phyloP scores from a whole-genome alignment of 2,329 filamentous ascomycete genomes.

The Xylariales sp. region DNA sequence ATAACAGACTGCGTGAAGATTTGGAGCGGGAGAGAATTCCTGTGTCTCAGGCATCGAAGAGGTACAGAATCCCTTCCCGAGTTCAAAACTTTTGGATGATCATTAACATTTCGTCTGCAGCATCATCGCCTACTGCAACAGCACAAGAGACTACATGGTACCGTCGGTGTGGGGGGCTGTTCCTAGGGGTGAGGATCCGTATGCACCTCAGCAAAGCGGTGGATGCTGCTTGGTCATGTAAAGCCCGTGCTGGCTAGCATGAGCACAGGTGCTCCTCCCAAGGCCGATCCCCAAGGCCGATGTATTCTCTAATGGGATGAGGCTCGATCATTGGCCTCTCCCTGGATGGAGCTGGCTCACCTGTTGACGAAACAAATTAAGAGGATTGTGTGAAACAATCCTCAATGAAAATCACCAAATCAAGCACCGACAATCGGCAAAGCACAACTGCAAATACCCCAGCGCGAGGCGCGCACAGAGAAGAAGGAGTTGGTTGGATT shows the following conservation, averaged over 20 bases:
- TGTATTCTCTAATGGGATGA: conserved; percentile 18
- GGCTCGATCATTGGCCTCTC: too few relatives aligned
- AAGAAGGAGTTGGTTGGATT: conserved; percentile 11
- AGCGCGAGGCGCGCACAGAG: conserved; percentile 5
- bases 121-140: conserved; percentile 97
- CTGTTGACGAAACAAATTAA: conserved; percentile 14
- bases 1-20: conserved; percentile 92
- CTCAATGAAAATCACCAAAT: conserved; percentile 14
- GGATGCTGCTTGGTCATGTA: conserved; percentile 97
- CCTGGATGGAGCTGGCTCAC: conserved; percentile 6
- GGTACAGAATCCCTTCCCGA: too few relatives aligned
- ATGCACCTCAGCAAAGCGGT: conserved; percentile 87
- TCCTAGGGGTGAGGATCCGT: conserved; percentile 95
- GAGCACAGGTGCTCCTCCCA: conserved; percentile 11
- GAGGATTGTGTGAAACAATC: conserved; percentile 8
- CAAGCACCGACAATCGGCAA: too few relatives aligned
- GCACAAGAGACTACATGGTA: conserved; percentile 98
- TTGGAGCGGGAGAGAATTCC: conserved; percentile 93
- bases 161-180: conserved; percentile 94
- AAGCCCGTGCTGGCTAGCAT: conserved; percentile 10
- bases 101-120: conserved; percentile 53
- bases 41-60: conserved; percentile 87
- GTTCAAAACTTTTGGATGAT: too few relatives aligned
- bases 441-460: too few relatives aligned
- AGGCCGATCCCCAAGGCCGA: conserved; percentile 15